Evolutionary conservation across 306 rosid genomes (phyloP), one percentile per base, ranked within the genome.

Genomic region (Medicago truncatula): DNA sequence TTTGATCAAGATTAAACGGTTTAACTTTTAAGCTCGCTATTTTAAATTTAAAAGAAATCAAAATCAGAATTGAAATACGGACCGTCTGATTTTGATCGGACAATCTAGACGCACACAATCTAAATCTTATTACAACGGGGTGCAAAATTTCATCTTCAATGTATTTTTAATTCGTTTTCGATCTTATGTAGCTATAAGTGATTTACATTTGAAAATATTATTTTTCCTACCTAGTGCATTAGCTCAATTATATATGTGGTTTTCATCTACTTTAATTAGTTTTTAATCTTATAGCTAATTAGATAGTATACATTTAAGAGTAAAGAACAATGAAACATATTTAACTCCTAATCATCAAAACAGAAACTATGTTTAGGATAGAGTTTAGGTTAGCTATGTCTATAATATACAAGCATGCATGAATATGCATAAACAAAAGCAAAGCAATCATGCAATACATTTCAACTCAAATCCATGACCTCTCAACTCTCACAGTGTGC

Each of bases 401-500:
- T 56, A 43, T 20, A 52, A 62, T 62, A 65, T 40, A 23, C 49
- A 68, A 23, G 56, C 12, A 58, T 73, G 62, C 79, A 82, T 67
- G 75, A 8, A 41, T 70, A 69, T 58, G 83, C 60, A 73, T 81
- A 68, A 21, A 8, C 52, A 39, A 75, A 70, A 20, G 49, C 52
- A 62, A 70, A 62, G 41, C 63, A 64, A 65, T 73, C 69, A 73
- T 31, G 25, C 49, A 34, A 76, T 65, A 82, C 65, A 57, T 71
- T 16, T 53, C 72, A 81, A 71, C 91, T 87, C 90, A 80, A 88
- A 85, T 81, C 75, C 43, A 81, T 25, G 97, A 92, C 98, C 80
- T 92, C 83, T 90, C 96, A 95, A 95, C 98, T 87, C 87, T 86
- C 81, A 61, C n/a, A 56, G 6, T 81, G 67, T 64, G 58, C 36